These are phyloP conservation scores for Boletus semigastroideus DNA, from an alignment of 1,284 basidiomycete species.

Conservation along the genomic window DNA sequence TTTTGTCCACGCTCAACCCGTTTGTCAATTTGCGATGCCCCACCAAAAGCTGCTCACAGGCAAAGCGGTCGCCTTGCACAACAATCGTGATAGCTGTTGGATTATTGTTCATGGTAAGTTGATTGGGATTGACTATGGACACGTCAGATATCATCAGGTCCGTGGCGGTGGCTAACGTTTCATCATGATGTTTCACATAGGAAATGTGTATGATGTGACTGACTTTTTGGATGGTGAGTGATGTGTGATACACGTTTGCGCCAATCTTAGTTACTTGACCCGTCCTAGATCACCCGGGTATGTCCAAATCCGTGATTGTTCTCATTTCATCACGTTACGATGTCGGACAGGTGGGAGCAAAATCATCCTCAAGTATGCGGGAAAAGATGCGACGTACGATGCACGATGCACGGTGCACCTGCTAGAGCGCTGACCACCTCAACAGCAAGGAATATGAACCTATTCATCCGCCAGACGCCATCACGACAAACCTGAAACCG, in stretches of 20 bases:
- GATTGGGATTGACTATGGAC: not conserved
- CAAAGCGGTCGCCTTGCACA: slow-evolving; percentile 68
- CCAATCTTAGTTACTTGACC: not conserved
- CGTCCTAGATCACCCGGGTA: slow-evolving; percentile 63
- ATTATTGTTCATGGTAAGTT: slow-evolving; percentile 80
- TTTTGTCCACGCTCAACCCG: not conserved
- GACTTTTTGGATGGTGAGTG: slow-evolving; percentile 63
- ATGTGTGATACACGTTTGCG: slow-evolving; percentile 8
- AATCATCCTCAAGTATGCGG: slow-evolving; percentile 71
- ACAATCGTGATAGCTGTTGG: slow-evolving; percentile 76
- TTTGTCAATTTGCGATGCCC: slow-evolving; percentile 17
- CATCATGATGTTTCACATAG: slow-evolving; percentile 29
- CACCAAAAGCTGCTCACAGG: slow-evolving; percentile 25
- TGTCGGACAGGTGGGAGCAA: slow-evolving; percentile 50
- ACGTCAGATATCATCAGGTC: not conserved
- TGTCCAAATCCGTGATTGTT: not conserved
- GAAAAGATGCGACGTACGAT: slow-evolving; percentile 70
- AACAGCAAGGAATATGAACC: slow-evolving; percentile 67
- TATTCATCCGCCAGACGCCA: slow-evolving; percentile 87
- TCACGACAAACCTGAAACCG: slow-evolving; percentile 76
- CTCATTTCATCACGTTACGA: not conserved
- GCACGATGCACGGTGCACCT: not conserved
- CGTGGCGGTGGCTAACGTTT: slow-evolving; percentile 2
- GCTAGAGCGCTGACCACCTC: not conserved
- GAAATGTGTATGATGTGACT: slow-evolving; percentile 75